Evolutionary conservation across 805 yeast genomes (phyloP), one percentile per base, ranked within the genome.

Genomic region (Candida golubevii): DNA sequence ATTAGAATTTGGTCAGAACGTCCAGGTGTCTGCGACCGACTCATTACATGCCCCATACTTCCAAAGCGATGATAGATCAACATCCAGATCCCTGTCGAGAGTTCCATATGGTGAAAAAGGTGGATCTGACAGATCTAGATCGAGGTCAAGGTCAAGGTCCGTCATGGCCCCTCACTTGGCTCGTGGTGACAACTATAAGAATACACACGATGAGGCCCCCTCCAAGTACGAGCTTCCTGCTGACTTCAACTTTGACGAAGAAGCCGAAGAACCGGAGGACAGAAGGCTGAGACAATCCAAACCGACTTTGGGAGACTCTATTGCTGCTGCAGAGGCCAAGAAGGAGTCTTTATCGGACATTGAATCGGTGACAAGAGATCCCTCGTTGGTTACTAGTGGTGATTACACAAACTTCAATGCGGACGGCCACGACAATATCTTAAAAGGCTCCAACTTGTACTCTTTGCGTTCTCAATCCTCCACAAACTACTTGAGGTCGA

Each of bases 151-250:
- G 33, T 59, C 69, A 10, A 35, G 52, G 23, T 47, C 61, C 7
- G 39, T 43, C 15, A 34, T 48, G 42, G 33, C 55, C 2, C 49
- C 54, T 4, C 87, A 83, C 62, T 69, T 85, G 55, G 90, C 91
- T 2, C 72, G 85, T 48, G 93, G 91, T 32, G 90, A 83, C 50
- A 80, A 89, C 1, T 84, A 84, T 58, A 85, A 82, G 54, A 75
- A 77, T 54, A 78, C 80, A 9, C 69, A 72, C 39, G 62, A 63
- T 12, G 75, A 72, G 38, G 72, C 72, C 39, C 78, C 74, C 27
- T 56, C 67, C 13, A 66, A 65, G 44, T 72, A 69, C 46, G 71
- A 71, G 47, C 62, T 71, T 38, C 75, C 75, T 15, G 66, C 75
- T 1, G 71, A 61, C 38, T 60, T 71, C 44, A 55, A 52, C 7